Conservation (phyloP, 257 asterid genomes). For the Ballota nigra region DNA sequence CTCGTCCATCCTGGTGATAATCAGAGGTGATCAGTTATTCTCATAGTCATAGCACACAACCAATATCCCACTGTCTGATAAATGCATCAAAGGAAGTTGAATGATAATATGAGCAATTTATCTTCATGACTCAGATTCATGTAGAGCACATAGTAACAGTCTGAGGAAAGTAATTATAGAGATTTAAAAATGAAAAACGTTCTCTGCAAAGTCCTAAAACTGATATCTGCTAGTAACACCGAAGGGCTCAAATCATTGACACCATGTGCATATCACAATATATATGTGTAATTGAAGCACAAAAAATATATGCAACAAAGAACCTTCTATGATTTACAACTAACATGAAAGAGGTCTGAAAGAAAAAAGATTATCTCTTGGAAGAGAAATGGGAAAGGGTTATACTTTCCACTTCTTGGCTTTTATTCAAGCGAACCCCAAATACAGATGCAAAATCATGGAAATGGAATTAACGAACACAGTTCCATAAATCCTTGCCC, state of each 20-base stretch:
- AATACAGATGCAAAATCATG: neutral
- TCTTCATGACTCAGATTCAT: neutral
- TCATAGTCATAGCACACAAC: neutral
- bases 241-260: neutral
- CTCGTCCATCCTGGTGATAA: constrained; percentile 48
- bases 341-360: neutral
- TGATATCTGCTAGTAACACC: neutral
- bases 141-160: neutral
- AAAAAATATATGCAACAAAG: neutral
- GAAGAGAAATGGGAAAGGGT: neutral
- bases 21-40: constrained; percentile 11
- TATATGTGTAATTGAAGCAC: neutral
- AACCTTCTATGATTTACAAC: neutral
- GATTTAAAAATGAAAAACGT: neutral
- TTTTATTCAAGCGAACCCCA: neutral
- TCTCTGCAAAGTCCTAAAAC: neutral
- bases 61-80: neutral
- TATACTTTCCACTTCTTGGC: neutral
- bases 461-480: neutral
- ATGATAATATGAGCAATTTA: neutral
- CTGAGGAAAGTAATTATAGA: neutral
- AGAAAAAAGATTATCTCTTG: neutral
- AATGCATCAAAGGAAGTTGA: neutral
- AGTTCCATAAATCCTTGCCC: neutral
- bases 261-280: neutral